A percentile compares a stretch with the other conserved stretches of the same genome.
phyloP scores from a whole-genome alignment of 2,329 filamentous ascomycete genomes.

The Meredithiella fracta region DNA sequence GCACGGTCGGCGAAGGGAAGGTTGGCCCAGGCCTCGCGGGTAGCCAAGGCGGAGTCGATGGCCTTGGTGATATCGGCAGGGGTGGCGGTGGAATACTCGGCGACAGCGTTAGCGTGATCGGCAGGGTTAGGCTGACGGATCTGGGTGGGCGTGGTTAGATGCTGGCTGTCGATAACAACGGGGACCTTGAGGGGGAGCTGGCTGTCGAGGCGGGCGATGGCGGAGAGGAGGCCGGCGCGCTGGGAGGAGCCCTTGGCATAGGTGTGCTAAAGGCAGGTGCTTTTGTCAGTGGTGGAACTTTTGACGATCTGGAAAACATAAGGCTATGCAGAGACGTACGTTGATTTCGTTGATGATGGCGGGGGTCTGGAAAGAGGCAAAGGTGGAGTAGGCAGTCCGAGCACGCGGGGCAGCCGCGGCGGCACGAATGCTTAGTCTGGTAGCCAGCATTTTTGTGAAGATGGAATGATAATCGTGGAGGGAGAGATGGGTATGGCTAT shows the following conservation, averaged over 20 bases:
- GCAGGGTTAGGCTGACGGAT: conserved; percentile 68
- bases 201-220: conserved; percentile 52
- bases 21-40: conserved; percentile 71
- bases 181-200: conserved; percentile 62
- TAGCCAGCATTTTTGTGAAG: conserved; percentile 9
- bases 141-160: conserved; percentile 51
- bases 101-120: conserved; percentile 58
- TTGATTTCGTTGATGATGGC: conserved; percentile 89
- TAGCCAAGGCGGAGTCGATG: conserved; percentile 71
- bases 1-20: conserved; percentile 82
- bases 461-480: conserved; percentile 8
- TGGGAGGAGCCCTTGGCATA: conserved; percentile 73
- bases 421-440: conserved; percentile 7
- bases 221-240: conserved; percentile 56
- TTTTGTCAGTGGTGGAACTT: background rate
- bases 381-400: conserved; percentile 29
- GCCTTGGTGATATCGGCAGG: conserved; percentile 59
- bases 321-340: conserved; percentile 36
- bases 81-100: conserved; percentile 71
- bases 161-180: conserved; percentile 55
- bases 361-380: conserved; percentile 78
- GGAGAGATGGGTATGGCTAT: background rate
- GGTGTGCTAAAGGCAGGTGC: conserved; percentile 46
- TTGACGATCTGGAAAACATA: background rate
- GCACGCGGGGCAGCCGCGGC: background rate